Evolutionary conservation across 495 filamentous ascomycete species (phyloP), one percentile per base, ranked within the genome.

Genomic region (Penicillium bovifimosum): DNA sequence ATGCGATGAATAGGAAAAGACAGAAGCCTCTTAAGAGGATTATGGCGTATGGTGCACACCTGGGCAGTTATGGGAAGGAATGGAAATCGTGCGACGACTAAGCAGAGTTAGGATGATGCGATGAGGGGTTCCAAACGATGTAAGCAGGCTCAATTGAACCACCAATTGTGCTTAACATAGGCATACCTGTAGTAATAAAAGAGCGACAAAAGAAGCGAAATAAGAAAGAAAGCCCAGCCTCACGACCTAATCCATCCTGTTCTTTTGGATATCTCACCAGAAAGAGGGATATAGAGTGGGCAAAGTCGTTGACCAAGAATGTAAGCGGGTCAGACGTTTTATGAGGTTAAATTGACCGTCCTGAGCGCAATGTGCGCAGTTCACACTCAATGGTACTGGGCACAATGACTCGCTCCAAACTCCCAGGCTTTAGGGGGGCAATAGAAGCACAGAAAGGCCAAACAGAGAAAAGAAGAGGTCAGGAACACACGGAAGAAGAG

Each of bases 221-320:
- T 33, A 35, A 41, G 36, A 42, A 27, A 32, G 9, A 29, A 42
- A 47, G 20, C 27, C 32, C 50, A 43, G 28, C 26, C 41, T 54
- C 51, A 46, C 34, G 20, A 24, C 53, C 40, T 60, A 63, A 47
- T 60, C 56, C 60, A 63, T 63, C 36, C 49, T 41, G 34, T 24
- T 7, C 2, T 14, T 55, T 53, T 41, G 48, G 29, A 45, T 44
- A 44, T 39, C 35, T n/a, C 20, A 52, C 48, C 31, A 26, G 5
- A 40, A 27, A 35, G 10, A 10, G 29, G 27, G 18, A 41, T 11
- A 46, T 20, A 11, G 17, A 28, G 34, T 42, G 45, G 16, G 10
- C 8, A 44, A 36, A 50, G 50, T 47, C 47, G 53, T 49, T 34
- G 50, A 38, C 33, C 52, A 42, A 43, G 38, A 29, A 34, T 5